phyloP scores from a whole-genome alignment of 2,329 filamentous ascomycete species.

The Penicillium paneum region DNA sequence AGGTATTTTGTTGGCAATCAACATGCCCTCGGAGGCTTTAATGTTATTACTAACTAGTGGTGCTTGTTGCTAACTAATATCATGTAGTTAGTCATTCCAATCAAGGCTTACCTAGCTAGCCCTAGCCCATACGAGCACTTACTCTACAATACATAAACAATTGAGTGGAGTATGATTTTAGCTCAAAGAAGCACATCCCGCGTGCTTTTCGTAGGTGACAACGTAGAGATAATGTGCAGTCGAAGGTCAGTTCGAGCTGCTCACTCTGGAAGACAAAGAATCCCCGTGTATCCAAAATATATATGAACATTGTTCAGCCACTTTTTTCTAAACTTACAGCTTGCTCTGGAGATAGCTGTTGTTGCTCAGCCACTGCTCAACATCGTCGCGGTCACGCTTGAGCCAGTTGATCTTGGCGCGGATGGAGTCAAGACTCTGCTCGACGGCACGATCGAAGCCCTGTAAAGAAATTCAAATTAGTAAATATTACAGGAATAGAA shows the following conservation, averaged over 20 bases:
- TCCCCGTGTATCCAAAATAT: not conserved
- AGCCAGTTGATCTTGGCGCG: constrained; percentile 82
- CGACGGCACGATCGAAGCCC: constrained; percentile 79
- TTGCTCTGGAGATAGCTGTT: constrained; percentile 56
- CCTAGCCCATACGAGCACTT: not conserved
- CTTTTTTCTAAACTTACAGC: constrained; percentile 22
- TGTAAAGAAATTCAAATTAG: constrained; percentile 24
- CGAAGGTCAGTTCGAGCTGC: not conserved
- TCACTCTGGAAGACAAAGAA: not conserved
- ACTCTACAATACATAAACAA: not conserved
- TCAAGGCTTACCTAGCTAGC: not conserved
- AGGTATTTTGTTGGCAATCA: not conserved
- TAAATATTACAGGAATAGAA: constrained; percentile 1
- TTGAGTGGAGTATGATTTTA: constrained; percentile 9
- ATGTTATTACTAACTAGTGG: not conserved
- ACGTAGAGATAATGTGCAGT: not conserved
- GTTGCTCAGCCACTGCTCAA: constrained; percentile 67
- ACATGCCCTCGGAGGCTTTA: not conserved
- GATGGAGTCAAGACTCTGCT: constrained; percentile 84
- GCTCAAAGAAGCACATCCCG: constrained; percentile 3
- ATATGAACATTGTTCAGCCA: not conserved
- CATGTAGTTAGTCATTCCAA: not conserved
- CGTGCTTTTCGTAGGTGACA: not conserved
- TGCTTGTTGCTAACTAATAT: not conserved
- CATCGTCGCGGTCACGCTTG: constrained; percentile 70